Percentiles rank a stretch among this genome's conserved stretches.
Conservation (phyloP, 129 eudicot genomes). For the Calendula officinalis region DNA sequence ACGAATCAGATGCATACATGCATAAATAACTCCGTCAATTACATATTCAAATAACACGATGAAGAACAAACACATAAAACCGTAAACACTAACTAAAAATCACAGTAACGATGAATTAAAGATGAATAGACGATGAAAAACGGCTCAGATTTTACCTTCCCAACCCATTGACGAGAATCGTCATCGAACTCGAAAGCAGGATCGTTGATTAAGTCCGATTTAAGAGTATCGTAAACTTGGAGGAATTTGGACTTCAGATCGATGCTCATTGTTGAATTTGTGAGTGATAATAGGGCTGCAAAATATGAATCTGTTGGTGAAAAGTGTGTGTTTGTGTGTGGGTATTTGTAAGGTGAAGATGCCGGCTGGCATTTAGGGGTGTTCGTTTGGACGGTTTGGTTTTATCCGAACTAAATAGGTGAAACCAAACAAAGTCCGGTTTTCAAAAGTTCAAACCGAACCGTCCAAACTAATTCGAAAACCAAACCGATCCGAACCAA, state of each 20-base stretch:
- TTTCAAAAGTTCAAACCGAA: too few species aligned
- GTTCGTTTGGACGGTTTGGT: too few species aligned
- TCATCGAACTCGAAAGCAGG: slow-evolving; percentile 79
- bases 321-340: slow-evolving; percentile 1
- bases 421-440: too few species aligned
- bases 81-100: neutral
- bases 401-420: too few species aligned
- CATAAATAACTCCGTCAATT: slow-evolving; percentile 9
- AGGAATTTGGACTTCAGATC: slow-evolving; percentile 58
- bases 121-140: neutral
- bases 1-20: slow-evolving; percentile 2
- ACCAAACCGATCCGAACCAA: too few species aligned
- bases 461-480: too few species aligned
- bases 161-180: slow-evolving; percentile 83
- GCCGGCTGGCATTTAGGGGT: slow-evolving; percentile 14
- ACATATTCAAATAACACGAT: slow-evolving; percentile 7
- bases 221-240: slow-evolving; percentile 57
- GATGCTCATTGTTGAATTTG: slow-evolving; percentile 41
- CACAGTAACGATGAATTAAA: neutral
- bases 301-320: neutral
- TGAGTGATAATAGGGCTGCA: slow-evolving; percentile 2
- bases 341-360: slow-evolving; percentile 35
- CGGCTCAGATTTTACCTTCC: slow-evolving; percentile 43
- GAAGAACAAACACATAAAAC: neutral
- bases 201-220: slow-evolving; percentile 64